A percentile compares a stretch with the other conserved stretches of the same genome.
Evolutionary conservation across 306 rosid genomes (phyloP).

Genomic region (Cicer cuneatum): DNA sequence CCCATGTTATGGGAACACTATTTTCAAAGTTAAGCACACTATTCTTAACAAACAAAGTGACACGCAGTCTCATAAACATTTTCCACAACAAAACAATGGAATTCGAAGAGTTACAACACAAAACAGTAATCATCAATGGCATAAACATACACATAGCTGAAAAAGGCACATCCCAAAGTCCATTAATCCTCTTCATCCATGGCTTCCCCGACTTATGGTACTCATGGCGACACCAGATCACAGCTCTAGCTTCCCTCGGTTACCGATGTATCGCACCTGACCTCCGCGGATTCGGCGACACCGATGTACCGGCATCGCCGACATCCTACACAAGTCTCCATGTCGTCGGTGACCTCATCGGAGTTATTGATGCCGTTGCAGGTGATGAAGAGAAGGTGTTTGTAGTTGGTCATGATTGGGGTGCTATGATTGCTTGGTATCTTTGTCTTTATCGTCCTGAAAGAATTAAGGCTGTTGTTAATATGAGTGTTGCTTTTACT

Average conservation of each 20-base stretch:
- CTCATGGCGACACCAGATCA: constrained; percentile 86
- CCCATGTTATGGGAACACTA: background rate
- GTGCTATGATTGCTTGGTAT: constrained; percentile 70
- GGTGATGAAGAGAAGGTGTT: constrained; percentile 62
- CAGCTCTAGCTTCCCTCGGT: constrained; percentile 65
- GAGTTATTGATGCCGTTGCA: constrained; percentile 57
- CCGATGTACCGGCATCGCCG: constrained; percentile 50
- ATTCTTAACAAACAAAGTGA: background rate
- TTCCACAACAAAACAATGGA: constrained; percentile 35
- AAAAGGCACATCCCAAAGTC: constrained; percentile 64
- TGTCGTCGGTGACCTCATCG: constrained; percentile 71
- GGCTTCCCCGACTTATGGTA: constrained; percentile 91
- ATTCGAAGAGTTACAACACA: constrained; percentile 54
- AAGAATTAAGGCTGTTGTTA: constrained; percentile 66
- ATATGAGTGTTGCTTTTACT: constrained; percentile 57
- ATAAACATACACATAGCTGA: constrained; percentile 80
- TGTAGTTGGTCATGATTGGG: constrained; percentile 93
- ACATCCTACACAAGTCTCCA: constrained; percentile 62
- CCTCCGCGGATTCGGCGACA: constrained; percentile 81
- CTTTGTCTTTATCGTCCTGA: constrained; percentile 75
- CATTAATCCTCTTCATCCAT: constrained; percentile 73
- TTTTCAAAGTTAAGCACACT: background rate
- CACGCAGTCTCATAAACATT: background rate
- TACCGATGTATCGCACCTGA: constrained; percentile 77
- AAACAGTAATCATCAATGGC: constrained; percentile 63